Percentiles rank a stretch among this genome's conserved stretches.
These are phyloP conservation scores for Arachnomyces sp. DNA, from an alignment of 2,329 filamentous ascomycete genomes.

Conservation along the genomic window DNA sequence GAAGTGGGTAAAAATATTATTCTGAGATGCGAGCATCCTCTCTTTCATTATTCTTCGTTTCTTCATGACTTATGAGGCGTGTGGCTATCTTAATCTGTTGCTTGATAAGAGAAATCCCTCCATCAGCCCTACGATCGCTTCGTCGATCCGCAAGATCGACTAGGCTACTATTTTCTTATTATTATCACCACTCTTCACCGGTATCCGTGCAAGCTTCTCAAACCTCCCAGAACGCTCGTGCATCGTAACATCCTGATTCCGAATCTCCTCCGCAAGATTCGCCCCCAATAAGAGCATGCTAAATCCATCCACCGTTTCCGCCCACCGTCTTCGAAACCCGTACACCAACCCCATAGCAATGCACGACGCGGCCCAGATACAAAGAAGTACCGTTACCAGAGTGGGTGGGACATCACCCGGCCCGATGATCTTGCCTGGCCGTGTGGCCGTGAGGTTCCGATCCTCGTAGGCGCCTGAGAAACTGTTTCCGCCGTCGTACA, in stretches of 20 bases:
- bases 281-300: constrained; percentile 10
- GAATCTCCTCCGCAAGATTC: constrained; percentile 2
- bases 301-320: constrained; percentile 10
- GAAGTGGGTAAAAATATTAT: too few species aligned
- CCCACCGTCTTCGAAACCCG: constrained; percentile 9
- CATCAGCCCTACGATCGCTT: too few species aligned
- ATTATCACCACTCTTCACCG: constrained; percentile 1
- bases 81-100: too few species aligned
- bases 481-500: constrained; percentile 4
- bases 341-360: constrained; percentile 7
- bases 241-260: background rate
- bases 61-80: too few species aligned
- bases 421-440: constrained; percentile 4
- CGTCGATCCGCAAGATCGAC: too few species aligned
- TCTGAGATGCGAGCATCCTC: too few species aligned
- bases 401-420: constrained; percentile 3
- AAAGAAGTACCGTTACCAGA: constrained; percentile 3
- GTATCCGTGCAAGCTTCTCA: background rate
- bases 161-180: too few species aligned
- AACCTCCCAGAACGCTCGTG: background rate
- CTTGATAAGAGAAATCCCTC: too few species aligned
- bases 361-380: constrained; percentile 8
- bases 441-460: constrained; percentile 2
- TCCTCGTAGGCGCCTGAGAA: background rate
- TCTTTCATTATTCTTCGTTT: too few species aligned